Percentiles rank a stretch among this genome's conserved stretches.
Evolutionary conservation across 225 moss, liverwort and hornwort species (phyloP).

Genomic region (Lunularia cruciata): DNA sequence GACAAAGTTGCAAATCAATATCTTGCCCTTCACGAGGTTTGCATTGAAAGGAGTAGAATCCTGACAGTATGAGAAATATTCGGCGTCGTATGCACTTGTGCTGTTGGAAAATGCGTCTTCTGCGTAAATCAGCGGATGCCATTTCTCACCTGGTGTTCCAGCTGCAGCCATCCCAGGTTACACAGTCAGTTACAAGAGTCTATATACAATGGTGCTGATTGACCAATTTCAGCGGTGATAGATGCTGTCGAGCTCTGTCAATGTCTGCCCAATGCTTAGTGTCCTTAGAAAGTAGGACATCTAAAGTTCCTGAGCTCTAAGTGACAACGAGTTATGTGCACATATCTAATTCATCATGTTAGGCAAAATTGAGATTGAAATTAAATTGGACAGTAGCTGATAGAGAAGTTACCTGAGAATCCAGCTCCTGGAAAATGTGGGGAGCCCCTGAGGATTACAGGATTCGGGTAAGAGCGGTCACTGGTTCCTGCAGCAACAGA

Average conservation of each 20-base stretch:
- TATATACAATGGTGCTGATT: not conserved
- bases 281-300: not conserved
- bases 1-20: constrained; percentile 91
- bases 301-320: not conserved
- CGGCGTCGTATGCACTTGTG: constrained; percentile 69
- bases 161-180: constrained; percentile 40
- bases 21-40: constrained; percentile 54
- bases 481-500: constrained; percentile 79
- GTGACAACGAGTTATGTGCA: not conserved
- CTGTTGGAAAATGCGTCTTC: constrained; percentile 70
- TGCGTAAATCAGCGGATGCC: constrained; percentile 65
- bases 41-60: constrained; percentile 71
- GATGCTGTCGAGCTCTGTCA: too few species aligned
- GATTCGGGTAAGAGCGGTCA: constrained; percentile 76
- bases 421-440: constrained; percentile 59
- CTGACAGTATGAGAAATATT: constrained; percentile 91
- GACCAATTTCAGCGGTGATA: too few species aligned
- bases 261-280: not conserved
- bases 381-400: too few species aligned
- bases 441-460: constrained; percentile 53
- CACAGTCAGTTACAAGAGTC: not conserved
- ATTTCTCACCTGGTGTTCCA: constrained; percentile 57
- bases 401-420: constrained; percentile 58
- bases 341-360: too few species aligned
- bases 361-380: too few species aligned